These are phyloP conservation scores for Coemansia sp. DNA, from an alignment of 192 early-diverging fungal genomes.

Conservation along the genomic window DNA sequence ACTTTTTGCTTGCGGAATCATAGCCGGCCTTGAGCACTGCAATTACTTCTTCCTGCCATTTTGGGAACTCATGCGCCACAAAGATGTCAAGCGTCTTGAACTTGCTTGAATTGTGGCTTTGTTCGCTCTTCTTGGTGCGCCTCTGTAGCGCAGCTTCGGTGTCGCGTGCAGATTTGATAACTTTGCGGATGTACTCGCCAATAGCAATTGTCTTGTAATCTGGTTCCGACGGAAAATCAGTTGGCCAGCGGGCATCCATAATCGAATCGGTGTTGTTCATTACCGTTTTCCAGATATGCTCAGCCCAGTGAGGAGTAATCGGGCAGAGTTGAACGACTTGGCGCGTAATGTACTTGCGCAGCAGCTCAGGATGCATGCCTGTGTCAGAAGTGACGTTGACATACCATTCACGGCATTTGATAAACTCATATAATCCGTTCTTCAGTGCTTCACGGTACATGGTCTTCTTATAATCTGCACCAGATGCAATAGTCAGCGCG, in stretches of 20 bases:
- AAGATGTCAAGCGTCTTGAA: constrained; percentile 76
- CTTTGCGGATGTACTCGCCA: constrained; percentile 74
- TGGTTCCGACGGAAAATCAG: constrained; percentile 55
- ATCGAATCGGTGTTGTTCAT: constrained; percentile 74
- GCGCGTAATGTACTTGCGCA: constrained; percentile 77
- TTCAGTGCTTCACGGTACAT: constrained; percentile 92
- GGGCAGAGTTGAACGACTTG: constrained; percentile 86
- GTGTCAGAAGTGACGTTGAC: constrained; percentile 66
- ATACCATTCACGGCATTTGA: constrained; percentile 84
- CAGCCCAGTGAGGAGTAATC: constrained; percentile 91
- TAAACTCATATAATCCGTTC: constrained; percentile 87
- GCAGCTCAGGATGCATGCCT: constrained; percentile 86
- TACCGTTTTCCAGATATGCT: constrained; percentile 82
- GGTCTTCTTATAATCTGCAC: constrained; percentile 73
- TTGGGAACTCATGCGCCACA: constrained; percentile 81
- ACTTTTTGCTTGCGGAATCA: constrained; percentile 56
- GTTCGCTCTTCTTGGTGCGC: constrained; percentile 77
- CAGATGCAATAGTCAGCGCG: constrained; percentile 64
- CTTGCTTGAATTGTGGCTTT: constrained; percentile 57
- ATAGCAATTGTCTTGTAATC: constrained; percentile 73
- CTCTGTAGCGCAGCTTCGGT: constrained; percentile 61
- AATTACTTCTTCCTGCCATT: constrained; percentile 84
- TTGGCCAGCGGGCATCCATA: constrained; percentile 69
- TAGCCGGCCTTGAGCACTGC: constrained; percentile 60
- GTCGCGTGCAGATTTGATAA: constrained; percentile 75